Base-by-base conservation (phyloP, 257 asterid species). In the Scutellaria baicalensis region DNA sequence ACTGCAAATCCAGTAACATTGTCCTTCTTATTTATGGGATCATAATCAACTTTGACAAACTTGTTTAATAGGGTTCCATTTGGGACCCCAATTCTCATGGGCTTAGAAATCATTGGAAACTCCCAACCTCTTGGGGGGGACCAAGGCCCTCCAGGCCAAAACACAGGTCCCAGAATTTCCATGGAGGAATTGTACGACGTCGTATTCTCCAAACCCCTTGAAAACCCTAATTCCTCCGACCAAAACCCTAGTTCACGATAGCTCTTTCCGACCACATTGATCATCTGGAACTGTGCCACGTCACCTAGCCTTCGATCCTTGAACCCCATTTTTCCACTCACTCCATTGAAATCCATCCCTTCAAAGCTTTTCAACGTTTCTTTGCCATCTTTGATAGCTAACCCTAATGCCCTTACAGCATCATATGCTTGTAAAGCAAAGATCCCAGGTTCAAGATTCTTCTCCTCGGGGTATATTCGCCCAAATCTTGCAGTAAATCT, bases 61-160 rank as follows among this genome's bases (percentile, higher is more conserved):
- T 63, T 65, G 23, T 59, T 43, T 3, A 70, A 47, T 13, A 75
- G 0, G 49, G 78, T 39, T 9, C 50, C 56, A 23, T 58, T 66
- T 16, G 86, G 84, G 4, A 81, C 84, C 0, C 89, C 89, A 10
- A 81, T 79, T 14, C 1, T 71, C 65, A 84, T 16, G 7, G 69
- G 75, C 8, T 52, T 77, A 6, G 33, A 17, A 0, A n/a, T 31
- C 5, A 63, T 80, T 5, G 82, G 84, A 65, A 61, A 57, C 8
- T 66, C 73, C 84, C 89, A 81, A 33, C 84, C 86, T 52, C 78
- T 69, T 33, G 88, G 85, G 20, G 55, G 10, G 4, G 45, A 33
- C 23, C 39, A 1, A 7, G 75, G 62, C n/a, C 63, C 68, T n/a
- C 85, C 85, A 0, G 85, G 82, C 85, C 88, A 78, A 16, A 73